Percentiles rank a stretch among this genome's conserved stretches.
These are phyloP conservation scores for Cornus florida DNA, from an alignment of 148 eudicot species.

Conservation along the genomic window DNA sequence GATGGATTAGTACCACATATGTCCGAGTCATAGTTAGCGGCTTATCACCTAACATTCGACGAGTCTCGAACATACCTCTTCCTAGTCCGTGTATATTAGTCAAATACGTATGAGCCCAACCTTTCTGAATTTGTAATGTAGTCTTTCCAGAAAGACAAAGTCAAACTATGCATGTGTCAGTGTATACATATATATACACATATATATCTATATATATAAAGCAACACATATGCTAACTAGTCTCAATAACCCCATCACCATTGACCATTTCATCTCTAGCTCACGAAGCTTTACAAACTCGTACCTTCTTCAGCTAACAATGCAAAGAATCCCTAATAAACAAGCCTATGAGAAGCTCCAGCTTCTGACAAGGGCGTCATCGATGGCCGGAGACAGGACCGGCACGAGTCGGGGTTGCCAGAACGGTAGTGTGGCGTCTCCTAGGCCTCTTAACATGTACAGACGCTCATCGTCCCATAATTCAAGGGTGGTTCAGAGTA, in stretches of 20 bases:
- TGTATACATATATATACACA: too few relatives aligned
- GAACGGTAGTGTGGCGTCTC: background rate
- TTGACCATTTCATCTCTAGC: background rate
- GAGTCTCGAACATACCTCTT: background rate
- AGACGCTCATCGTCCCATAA: constrained; percentile 17
- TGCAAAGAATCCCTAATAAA: constrained; percentile 14
- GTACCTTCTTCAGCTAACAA: background rate
- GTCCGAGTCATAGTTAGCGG: constrained; percentile 8
- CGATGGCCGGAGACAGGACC: background rate
- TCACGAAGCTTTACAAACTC: background rate
- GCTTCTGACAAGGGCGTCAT: constrained; percentile 4
- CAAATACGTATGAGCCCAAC: background rate
- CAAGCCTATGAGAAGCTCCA: constrained; percentile 5
- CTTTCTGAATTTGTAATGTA: constrained; percentile 8
- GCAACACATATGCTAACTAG: background rate
- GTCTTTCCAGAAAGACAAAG: background rate
- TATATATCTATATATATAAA: background rate
- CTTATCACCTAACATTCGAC: background rate
- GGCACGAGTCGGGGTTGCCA: background rate
- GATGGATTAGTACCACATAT: too few relatives aligned
- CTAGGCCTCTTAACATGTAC: background rate
- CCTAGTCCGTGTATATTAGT: background rate
- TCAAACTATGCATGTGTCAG: background rate
- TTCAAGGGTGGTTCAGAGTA: constrained; percentile 18
- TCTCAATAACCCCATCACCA: background rate